These are phyloP conservation scores for Paramyrothecium roridum DNA, from an alignment of 2,329 filamentous ascomycete genomes.

Conservation along the genomic window DNA sequence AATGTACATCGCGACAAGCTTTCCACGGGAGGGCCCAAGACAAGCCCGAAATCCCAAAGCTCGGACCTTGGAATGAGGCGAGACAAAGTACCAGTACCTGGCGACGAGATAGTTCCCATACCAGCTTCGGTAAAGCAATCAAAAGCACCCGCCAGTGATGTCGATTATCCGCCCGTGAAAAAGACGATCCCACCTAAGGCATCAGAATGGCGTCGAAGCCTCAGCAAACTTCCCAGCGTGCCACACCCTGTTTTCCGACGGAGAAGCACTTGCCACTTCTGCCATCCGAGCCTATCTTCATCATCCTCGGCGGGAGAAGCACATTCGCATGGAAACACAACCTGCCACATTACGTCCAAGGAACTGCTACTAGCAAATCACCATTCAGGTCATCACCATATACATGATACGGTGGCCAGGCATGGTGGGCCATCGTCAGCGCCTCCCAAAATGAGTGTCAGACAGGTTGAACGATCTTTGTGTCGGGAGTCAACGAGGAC, in stretches of 20 bases:
- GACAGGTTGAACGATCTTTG: constrained; percentile 23
- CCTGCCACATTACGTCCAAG: too few relatives aligned
- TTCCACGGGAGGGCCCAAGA: too few relatives aligned
- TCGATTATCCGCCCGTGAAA: neutral
- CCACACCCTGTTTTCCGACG: constrained; percentile 8
- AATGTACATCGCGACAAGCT: too few relatives aligned
- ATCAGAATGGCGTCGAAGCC: constrained; percentile 16
- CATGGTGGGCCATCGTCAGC: neutral
- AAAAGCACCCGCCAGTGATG: constrained; percentile 12
- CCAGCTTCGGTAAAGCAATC: constrained; percentile 18
- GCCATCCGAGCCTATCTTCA: constrained; percentile 13
- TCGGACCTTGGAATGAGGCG: neutral
- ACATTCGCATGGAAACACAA: too few relatives aligned
- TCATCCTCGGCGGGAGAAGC: constrained; percentile 2
- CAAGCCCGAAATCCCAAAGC: neutral
- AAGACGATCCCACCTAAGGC: neutral
- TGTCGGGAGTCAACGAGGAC: constrained; percentile 5
- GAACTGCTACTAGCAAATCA: neutral
- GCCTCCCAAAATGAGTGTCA: constrained; percentile 18
- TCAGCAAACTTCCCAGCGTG: constrained; percentile 13
- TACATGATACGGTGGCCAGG: neutral
- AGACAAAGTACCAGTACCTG: neutral
- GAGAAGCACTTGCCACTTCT: constrained; percentile 15
- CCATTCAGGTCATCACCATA: neutral
- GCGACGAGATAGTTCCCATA: neutral